These are phyloP conservation scores for Phaeolepiota aurea DNA, from an alignment of 768 basidiomycete species.

Conservation along the genomic window DNA sequence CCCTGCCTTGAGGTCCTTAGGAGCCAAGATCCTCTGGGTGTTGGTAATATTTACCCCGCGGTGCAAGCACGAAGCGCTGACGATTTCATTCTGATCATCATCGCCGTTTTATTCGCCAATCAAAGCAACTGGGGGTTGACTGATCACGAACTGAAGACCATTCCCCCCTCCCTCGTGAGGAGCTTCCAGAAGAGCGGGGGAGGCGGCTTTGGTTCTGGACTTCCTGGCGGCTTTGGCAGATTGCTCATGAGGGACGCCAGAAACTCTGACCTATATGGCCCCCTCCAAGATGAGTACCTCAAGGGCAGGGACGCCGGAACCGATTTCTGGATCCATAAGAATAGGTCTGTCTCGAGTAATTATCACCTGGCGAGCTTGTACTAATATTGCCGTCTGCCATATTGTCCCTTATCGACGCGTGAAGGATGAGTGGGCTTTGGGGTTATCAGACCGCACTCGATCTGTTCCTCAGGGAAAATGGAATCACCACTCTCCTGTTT, in stretches of 20 bases:
- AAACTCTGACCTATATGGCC: constrained; percentile 58
- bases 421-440: constrained; percentile 61
- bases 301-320: constrained; percentile 45
- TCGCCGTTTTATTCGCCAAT: not conserved
- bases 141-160: constrained; percentile 48
- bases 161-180: constrained; percentile 53
- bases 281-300: constrained; percentile 46
- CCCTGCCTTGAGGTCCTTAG: constrained; percentile 36
- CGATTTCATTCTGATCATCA: too few species aligned
- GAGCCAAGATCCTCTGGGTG: constrained; percentile 60
- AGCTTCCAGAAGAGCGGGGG: constrained; percentile 40
- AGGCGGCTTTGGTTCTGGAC: constrained; percentile 45
- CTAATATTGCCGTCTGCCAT: too few species aligned
- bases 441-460: constrained; percentile 56
- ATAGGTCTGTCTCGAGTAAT: constrained; percentile 32
- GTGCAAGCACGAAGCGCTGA: too few species aligned
- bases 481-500: constrained; percentile 53
- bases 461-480: constrained; percentile 53
- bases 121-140: constrained; percentile 68
- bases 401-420: not conserved
- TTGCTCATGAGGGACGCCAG: constrained; percentile 48
- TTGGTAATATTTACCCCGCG: constrained; percentile 24
- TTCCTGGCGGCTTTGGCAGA: constrained; percentile 46
- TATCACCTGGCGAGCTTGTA: too few species aligned
- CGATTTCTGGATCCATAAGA: constrained; percentile 70